These are phyloP conservation scores for Paramyrothecium roridum DNA, from an alignment of 2,329 filamentous ascomycete species.

Conservation along the genomic window DNA sequence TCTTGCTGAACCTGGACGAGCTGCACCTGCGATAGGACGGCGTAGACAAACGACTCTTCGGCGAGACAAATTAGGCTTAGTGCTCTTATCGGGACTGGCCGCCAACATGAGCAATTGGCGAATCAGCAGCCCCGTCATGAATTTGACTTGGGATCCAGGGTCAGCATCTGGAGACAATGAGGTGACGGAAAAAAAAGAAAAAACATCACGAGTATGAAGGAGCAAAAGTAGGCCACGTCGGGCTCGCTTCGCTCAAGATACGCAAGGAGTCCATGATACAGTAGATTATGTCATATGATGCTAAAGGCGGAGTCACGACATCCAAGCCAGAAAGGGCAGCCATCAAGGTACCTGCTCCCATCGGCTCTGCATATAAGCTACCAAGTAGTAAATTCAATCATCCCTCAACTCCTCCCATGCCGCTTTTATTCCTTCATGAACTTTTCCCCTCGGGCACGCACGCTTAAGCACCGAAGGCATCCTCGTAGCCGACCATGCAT, in stretches of 20 bases:
- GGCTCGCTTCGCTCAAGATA: no score
- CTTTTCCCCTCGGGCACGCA: conserved; percentile 5
- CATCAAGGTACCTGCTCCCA: conserved; percentile 3
- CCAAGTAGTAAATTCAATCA: no score
- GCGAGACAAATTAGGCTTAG: conserved; percentile 9
- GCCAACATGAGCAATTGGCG: neutral
- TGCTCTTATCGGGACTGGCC: neutral
- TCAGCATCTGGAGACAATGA: neutral
- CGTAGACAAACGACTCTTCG: neutral
- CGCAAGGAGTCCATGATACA: no score
- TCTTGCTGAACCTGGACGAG: neutral
- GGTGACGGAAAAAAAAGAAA: neutral
- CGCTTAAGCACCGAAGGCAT: conserved; percentile 55
- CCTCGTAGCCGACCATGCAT: conserved; percentile 68
- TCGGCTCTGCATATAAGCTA: no score
- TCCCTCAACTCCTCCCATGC: neutral
- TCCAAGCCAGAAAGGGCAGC: neutral
- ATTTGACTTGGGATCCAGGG: neutral
- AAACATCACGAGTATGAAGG: no score
- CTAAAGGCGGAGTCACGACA: neutral
- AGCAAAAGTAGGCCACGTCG: no score
- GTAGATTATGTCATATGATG: neutral
- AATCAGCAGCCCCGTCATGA: neutral
- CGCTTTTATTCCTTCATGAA: conserved; percentile 2
- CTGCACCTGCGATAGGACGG: neutral